These are phyloP conservation scores for Pseudozyma tsukubaensis DNA, from an alignment of 1,284 basidiomycete genomes.

Conservation along the genomic window DNA sequence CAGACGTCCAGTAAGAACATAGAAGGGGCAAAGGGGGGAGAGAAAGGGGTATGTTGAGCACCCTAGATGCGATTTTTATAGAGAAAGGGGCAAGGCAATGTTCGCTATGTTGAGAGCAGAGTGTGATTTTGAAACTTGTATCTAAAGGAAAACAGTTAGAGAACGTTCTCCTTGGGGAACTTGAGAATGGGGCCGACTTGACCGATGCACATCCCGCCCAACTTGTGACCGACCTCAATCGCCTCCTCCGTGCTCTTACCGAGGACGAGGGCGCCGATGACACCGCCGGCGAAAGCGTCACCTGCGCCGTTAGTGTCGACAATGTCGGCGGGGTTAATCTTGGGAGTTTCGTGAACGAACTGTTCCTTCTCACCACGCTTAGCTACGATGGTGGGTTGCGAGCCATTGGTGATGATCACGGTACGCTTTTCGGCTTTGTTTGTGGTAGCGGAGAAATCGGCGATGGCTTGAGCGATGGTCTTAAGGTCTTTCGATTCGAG, in stretches of 20 bases:
- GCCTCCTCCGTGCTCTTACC: slow-evolving; percentile 84
- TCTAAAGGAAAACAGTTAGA: slow-evolving; percentile 25
- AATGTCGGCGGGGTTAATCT: slow-evolving; percentile 71
- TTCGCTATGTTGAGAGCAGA: slow-evolving; percentile 38
- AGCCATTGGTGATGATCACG: slow-evolving; percentile 92
- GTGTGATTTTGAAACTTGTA: neutral
- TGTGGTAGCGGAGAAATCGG: slow-evolving; percentile 52
- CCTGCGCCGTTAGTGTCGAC: slow-evolving; percentile 99
- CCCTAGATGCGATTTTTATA: slow-evolving; percentile 27
- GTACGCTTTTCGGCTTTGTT: slow-evolving; percentile 75
- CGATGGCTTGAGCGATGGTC: slow-evolving; percentile 65
- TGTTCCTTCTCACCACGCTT: slow-evolving; percentile 74
- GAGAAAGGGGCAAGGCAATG: slow-evolving; percentile 6
- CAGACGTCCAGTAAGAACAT: neutral
- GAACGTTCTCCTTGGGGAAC: slow-evolving; percentile 64
- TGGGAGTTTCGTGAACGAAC: slow-evolving; percentile 71
- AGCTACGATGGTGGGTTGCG: slow-evolving; percentile 83
- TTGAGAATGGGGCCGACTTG: slow-evolving; percentile 74
- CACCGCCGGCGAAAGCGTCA: slow-evolving; percentile 98
- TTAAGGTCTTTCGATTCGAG: slow-evolving; percentile 61
- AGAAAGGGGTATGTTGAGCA: slow-evolving; percentile 50
- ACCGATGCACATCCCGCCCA: slow-evolving; percentile 88
- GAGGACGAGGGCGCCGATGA: slow-evolving; percentile 84
- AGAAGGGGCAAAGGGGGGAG: neutral
- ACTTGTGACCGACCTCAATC: slow-evolving; percentile 86